phyloP scores from a whole-genome alignment of 73 alveolate species.

The Paramecium tetraurelia region DNA sequence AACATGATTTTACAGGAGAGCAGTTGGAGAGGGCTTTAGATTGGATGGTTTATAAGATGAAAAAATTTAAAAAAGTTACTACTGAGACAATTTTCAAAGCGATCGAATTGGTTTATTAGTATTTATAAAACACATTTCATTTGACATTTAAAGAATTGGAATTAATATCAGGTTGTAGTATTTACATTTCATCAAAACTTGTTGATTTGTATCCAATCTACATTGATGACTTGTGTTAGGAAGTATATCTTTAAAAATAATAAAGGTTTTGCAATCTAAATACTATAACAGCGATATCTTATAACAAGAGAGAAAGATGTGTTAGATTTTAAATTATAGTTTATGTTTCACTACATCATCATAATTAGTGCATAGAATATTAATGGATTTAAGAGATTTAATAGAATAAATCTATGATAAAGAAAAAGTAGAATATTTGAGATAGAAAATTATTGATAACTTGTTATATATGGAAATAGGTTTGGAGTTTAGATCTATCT shows the following conservation, averaged over 20 bases:
- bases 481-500: not conserved
- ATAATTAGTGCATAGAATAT: not conserved
- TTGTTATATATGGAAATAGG: not conserved
- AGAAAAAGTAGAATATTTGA: not conserved
- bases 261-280: not conserved
- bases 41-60: not conserved
- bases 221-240: not conserved
- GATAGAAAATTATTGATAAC: not conserved
- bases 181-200: not conserved
- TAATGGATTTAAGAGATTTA: not conserved
- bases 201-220: not conserved
- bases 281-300: not conserved
- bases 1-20: not conserved
- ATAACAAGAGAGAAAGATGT: not conserved
- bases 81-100: not conserved
- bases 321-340: not conserved
- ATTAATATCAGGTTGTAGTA: not conserved
- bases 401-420: not conserved
- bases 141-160: not conserved
- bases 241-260: not conserved
- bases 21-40: not conserved
- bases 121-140: not conserved
- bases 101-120: not conserved
- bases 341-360: not conserved
- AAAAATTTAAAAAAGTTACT: not conserved